phyloP scores from a whole-genome alignment of 1,284 basidiomycete genomes.

The Inonotus hispidus region DNA sequence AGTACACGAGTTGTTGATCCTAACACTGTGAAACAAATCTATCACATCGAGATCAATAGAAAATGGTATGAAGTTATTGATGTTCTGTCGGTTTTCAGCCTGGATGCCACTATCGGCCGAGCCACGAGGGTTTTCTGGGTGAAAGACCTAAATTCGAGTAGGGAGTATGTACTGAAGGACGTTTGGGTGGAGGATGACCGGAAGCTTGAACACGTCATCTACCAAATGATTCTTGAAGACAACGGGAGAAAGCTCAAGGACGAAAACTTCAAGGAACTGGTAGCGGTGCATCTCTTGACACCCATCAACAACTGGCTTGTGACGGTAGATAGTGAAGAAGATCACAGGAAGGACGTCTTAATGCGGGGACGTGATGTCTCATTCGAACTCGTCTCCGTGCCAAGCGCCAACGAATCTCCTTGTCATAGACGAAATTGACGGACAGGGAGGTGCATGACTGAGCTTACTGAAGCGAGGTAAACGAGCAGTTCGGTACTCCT shows the following conservation, averaged over 20 bases:
- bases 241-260: neutral
- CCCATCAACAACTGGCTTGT: neutral
- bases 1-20: neutral
- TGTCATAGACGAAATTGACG: neutral
- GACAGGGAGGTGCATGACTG: neutral
- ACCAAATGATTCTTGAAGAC: neutral
- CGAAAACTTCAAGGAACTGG: neutral
- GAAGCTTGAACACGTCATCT: neutral
- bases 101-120: neutral
- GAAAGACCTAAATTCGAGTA: neutral
- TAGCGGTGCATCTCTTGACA: neutral
- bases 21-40: neutral
- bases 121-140: constrained; percentile 7
- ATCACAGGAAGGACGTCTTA: neutral
- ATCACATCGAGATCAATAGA: neutral
- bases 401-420: neutral
- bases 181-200: constrained; percentile 3
- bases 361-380: neutral
- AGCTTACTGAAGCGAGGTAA: no score
- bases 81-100: neutral
- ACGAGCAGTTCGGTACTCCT: neutral
- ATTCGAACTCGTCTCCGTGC: neutral
- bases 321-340: neutral
- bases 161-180: neutral
- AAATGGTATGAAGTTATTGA: neutral